Evolutionary conservation across 768 basidiomycete genomes (phyloP).

Genomic region (Leccinellum luteum): DNA sequence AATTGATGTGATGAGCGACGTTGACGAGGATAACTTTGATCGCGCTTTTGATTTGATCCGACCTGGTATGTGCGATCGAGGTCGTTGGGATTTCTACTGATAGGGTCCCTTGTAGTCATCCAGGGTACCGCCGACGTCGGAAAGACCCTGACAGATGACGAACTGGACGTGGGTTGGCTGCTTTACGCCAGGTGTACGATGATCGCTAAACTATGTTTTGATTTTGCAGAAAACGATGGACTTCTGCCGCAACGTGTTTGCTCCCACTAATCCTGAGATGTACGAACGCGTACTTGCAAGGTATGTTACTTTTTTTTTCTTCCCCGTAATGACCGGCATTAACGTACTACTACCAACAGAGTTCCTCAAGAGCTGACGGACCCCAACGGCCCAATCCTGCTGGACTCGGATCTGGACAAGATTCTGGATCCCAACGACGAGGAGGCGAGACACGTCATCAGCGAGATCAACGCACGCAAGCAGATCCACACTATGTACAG

Average conservation of each 20-base stretch:
- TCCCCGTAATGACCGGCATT: background rate
- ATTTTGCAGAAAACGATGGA: conserved; percentile 9
- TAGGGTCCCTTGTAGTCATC: background rate
- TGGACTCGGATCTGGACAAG: background rate
- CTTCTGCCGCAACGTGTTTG: conserved; percentile 7
- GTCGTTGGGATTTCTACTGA: background rate
- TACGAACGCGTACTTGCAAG: background rate
- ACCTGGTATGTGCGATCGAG: conserved; percentile 3
- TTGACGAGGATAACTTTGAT: conserved; percentile 11
- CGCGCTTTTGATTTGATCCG: conserved; percentile 11
- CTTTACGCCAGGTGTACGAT: background rate
- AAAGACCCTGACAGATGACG: conserved; percentile 7
- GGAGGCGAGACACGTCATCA: conserved; percentile 9
- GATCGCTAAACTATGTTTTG: background rate
- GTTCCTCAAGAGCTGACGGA: background rate
- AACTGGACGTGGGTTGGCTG: conserved; percentile 1
- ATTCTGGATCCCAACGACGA: conserved; percentile 2
- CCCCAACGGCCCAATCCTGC: background rate
- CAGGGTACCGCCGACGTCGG: conserved; percentile 6
- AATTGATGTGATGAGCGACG: conserved; percentile 7
- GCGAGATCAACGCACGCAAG: conserved; percentile 18
- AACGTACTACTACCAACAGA: background rate
- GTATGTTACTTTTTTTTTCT: background rate
- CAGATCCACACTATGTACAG: conserved; percentile 17
- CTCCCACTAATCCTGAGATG: conserved; percentile 8